Base-by-base conservation (phyloP, 1,284 basidiomycete genomes). In the Porogramme epimiltina region DNA sequence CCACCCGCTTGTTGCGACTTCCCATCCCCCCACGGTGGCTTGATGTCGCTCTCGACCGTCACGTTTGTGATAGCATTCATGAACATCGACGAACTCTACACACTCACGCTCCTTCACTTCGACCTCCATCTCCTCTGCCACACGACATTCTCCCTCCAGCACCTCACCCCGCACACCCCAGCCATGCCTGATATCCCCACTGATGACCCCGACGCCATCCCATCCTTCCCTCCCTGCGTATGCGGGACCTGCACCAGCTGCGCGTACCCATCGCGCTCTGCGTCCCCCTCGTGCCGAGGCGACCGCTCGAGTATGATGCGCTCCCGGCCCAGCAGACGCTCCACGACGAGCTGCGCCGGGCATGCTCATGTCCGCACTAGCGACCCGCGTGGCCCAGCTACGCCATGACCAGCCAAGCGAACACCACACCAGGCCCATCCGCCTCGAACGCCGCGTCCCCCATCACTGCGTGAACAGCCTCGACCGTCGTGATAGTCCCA, bases 281-380 rank as follows among this genome's bases (percentile, higher is more conserved):
- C 1, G 52, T 59, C 4, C 61, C 56, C 11, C 45, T 70, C 9
- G 62, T 63, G 0, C 66, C 64, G 1, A 62, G 65, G n/a, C 61
- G 68, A 6, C 64, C 73, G 6, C 59, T 82, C 2, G 59, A 52
- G 41, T 60, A 66, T 16, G 73, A 80, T 11, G 70, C 67, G 10
- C 58, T 85, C 23, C 75, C 73, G 43, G 73, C 87, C 34, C 77
- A 74, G 46, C 74, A 71, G 11, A 86, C 84, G 1, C 72, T 87
- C 1, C 85, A 84, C 56, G 76, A 76, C 11, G 84, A 84, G 0
- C 67, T 87, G 34, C 75, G 81, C 9, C 84, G 0, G 75, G 76
- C 5, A 68, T 77, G 1, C 66, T 85, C 15, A 74, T 84, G 65
- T 64, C 65, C 10, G 64, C 74, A 3, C 61, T 87, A 16, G 63